These are phyloP conservation scores for Ceratobasidium sp. DNA, from an alignment of 1,284 basidiomycete genomes.

Conservation along the genomic window DNA sequence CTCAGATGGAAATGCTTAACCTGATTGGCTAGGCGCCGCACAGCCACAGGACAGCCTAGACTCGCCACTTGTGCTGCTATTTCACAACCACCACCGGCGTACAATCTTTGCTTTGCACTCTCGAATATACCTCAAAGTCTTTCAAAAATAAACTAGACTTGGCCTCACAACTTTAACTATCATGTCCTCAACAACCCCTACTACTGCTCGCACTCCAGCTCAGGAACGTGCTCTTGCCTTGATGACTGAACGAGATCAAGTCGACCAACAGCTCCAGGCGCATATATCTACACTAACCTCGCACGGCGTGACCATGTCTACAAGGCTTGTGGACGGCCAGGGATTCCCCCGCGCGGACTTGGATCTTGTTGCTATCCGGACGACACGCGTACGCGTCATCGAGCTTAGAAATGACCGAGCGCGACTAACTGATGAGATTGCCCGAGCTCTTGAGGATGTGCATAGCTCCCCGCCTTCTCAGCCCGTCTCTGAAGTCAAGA, in stretches of 20 bases:
- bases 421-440: constrained; percentile 75
- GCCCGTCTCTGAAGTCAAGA: constrained; percentile 50
- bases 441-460: constrained; percentile 73
- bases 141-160: background rate
- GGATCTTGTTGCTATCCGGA: constrained; percentile 85
- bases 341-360: constrained; percentile 88
- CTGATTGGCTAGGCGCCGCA: constrained; percentile 32
- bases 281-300: constrained; percentile 73
- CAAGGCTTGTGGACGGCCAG: constrained; percentile 81
- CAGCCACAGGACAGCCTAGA: constrained; percentile 29
- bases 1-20: background rate
- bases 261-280: constrained; percentile 73
- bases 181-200: constrained; percentile 16
- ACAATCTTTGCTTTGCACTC: background rate
- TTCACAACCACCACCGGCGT: constrained; percentile 7
- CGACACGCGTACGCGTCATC: constrained; percentile 78
- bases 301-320: constrained; percentile 62
- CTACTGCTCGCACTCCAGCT: constrained; percentile 33
- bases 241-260: constrained; percentile 71
- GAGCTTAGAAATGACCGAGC: constrained; percentile 83
- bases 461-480: constrained; percentile 63
- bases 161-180: constrained; percentile 1
- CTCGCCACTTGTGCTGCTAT: background rate
- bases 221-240: constrained; percentile 69
- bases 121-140: background rate